These are phyloP conservation scores for Nissolia schottii DNA, from an alignment of 306 rosid genomes.

Conservation along the genomic window DNA sequence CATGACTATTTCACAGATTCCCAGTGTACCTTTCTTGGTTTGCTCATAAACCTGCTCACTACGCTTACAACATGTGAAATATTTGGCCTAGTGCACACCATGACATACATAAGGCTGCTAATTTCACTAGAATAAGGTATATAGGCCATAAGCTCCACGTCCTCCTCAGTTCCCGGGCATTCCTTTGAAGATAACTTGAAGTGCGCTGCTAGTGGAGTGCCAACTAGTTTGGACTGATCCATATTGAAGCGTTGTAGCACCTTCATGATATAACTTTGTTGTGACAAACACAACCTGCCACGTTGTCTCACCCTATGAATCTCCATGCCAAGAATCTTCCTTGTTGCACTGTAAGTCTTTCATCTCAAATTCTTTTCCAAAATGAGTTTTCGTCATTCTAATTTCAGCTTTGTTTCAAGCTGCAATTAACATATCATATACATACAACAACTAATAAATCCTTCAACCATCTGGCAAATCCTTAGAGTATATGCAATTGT, in stretches of 20 bases:
- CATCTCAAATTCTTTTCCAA: too few relatives aligned
- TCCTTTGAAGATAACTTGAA: background rate
- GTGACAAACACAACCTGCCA: background rate
- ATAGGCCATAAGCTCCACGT: background rate
- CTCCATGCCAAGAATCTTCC: background rate
- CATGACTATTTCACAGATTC: background rate
- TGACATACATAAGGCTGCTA: background rate
- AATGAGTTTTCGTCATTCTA: too few relatives aligned
- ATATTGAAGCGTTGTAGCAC: background rate
- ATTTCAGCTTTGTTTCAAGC: too few relatives aligned
- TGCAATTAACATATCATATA: too few relatives aligned
- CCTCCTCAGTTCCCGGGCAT: background rate
- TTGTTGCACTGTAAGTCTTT: too few relatives aligned
- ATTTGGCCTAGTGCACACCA: background rate
- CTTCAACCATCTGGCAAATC: too few relatives aligned
- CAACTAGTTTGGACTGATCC: background rate
- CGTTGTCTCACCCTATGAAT: background rate
- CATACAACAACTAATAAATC: too few relatives aligned
- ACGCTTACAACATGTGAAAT: background rate
- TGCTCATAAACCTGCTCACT: background rate
- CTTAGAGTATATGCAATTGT: too few relatives aligned
- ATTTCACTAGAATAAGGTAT: background rate
- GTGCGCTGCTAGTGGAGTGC: background rate
- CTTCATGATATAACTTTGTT: background rate
- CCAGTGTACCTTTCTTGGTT: too few relatives aligned